phyloP scores from a whole-genome alignment of 129 eudicot species.

The Lactuca sativa region DNA sequence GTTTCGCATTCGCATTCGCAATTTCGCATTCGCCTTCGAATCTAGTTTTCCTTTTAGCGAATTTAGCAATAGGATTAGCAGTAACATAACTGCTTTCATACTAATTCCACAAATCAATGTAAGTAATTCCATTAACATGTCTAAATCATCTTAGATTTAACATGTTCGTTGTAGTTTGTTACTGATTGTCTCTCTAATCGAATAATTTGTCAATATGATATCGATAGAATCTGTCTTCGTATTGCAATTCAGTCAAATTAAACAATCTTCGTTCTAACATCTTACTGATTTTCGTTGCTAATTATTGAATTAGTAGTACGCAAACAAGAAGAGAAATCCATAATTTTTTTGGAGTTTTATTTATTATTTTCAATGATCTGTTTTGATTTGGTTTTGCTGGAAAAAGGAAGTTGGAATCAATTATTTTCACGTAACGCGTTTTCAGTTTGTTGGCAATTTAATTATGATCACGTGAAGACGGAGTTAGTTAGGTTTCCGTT shows the following conservation, averaged over 20 bases:
- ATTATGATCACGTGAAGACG: not conserved
- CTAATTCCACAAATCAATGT: slow-evolving; percentile 17
- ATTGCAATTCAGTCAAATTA: not conserved
- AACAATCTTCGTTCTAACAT: not conserved
- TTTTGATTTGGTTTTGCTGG: not conserved
- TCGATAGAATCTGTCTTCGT: not conserved
- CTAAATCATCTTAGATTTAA: not conserved
- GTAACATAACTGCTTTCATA: not conserved
- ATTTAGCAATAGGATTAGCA: slow-evolving; percentile 5
- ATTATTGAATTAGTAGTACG: not conserved
- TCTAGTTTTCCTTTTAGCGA: not conserved
- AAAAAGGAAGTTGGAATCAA: not conserved
- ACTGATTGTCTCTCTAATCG: not conserved
- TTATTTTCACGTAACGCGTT: not conserved
- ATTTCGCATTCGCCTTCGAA: not conserved
- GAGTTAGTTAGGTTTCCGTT: not conserved
- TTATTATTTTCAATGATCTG: not conserved
- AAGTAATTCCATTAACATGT: not conserved
- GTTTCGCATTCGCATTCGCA: not conserved
- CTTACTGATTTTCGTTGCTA: not conserved
- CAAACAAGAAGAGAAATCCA: not conserved
- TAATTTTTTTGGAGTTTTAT: not conserved
- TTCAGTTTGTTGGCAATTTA: not conserved
- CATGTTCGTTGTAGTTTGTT: not conserved
- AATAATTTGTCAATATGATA: not conserved